Conservation (phyloP, 768 basidiomycete species). For the Harrya chromipes region DNA sequence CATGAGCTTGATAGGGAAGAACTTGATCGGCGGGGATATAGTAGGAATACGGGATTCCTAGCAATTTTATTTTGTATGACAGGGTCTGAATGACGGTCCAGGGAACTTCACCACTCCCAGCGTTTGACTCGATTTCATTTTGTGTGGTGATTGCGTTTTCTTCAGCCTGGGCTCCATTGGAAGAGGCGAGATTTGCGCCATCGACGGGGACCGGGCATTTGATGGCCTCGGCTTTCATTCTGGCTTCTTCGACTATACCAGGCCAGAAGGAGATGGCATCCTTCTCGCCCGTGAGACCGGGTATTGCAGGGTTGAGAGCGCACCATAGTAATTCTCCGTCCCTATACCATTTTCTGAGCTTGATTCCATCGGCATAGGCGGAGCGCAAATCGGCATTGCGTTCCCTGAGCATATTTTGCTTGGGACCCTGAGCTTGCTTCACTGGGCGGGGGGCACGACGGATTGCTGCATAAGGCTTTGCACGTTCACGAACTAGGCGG, state of each 20-base stretch:
- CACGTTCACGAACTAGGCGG: slow-evolving; percentile 20
- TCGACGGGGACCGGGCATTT: slow-evolving; percentile 23
- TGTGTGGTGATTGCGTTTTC: slow-evolving; percentile 3
- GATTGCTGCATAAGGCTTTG: slow-evolving; percentile 40
- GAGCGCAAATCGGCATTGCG: slow-evolving; percentile 64
- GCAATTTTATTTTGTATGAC: slow-evolving; percentile 64
- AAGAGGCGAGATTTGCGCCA: neutral
- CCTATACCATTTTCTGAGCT: slow-evolving; percentile 59
- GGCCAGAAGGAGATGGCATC: slow-evolving; percentile 71
- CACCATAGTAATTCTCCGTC: slow-evolving; percentile 74
- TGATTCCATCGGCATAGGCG: slow-evolving; percentile 43
- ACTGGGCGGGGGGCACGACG: slow-evolving; percentile 37
- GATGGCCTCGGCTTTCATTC: slow-evolving; percentile 44
- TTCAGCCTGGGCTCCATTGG: slow-evolving; percentile 8
- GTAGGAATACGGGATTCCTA: slow-evolving; percentile 52
- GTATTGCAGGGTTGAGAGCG: slow-evolving; percentile 49
- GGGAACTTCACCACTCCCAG: slow-evolving; percentile 30
- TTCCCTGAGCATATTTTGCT: slow-evolving; percentile 55
- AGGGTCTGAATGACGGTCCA: slow-evolving; percentile 63
- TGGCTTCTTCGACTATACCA: slow-evolving; percentile 58
- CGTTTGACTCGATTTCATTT: slow-evolving; percentile 10
- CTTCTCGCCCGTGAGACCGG: slow-evolving; percentile 34
- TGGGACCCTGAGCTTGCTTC: slow-evolving; percentile 36
- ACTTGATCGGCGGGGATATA: slow-evolving; percentile 54
- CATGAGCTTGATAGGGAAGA: slow-evolving; percentile 73